Base-by-base conservation (phyloP, 208 protist genomes). In the Angomonas deanei region DNA sequence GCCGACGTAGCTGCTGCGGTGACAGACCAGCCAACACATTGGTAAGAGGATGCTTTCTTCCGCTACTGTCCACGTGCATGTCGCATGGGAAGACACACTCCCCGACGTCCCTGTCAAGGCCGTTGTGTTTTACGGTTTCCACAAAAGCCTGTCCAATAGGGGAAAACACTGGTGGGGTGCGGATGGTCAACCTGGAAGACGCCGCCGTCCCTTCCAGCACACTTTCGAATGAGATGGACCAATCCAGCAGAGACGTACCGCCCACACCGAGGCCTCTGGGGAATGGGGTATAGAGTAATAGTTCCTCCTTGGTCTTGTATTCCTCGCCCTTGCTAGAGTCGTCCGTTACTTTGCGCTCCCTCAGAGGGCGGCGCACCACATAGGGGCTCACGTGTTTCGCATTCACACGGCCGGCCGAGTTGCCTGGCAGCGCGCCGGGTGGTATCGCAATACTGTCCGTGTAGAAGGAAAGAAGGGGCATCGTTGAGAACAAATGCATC, bases 241-340 rank as follows among this genome's bases (percentile, higher is more conserved):
- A 94, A 54, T 92, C 88, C 19, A 91, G 26, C 46, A 68, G 42
- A 3, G 71, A 59, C 6, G 67, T 78, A 11, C 88, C 88, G 10
- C 85, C 88, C 0, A 94, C 39, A 0, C 80, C 79, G 5, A 36
- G 19, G 5, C 78, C 80, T 1, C 72, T 74, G 0, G 80, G 80
- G 53, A 77, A 86, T 0, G 80, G 24, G 3, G 76, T 63, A 63
- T 81, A 57, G 10, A 68, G 52, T 1, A 39, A 24, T n/a, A 42
- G 28, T n/a, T 59, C 28, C 30, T 59, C 53, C n/a, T 33, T 34
- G 6, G 28, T 11, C 27, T 59, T 23, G 3, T 39, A 30, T 34
- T 21, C 31, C 21, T 80, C 53, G 0, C 52, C 46, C 21, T 66
- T 28, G 39, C 8, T n/a, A 3, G 21, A 11, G 3, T 31, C 28